phyloP scores from a whole-genome alignment of 1,139 yeast genomes.

The Taphrina deformans region DNA sequence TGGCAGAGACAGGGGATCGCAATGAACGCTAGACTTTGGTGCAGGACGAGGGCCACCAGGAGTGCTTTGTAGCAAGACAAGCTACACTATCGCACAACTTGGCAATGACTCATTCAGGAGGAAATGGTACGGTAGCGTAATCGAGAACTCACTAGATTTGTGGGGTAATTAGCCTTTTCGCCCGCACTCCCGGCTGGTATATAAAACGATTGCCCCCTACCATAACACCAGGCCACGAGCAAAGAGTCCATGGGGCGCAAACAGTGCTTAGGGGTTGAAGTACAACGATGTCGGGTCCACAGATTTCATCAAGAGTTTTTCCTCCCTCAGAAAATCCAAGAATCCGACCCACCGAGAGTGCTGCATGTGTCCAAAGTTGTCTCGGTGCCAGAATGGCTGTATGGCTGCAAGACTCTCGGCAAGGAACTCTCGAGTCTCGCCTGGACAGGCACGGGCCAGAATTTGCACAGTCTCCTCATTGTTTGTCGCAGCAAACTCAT shows the following conservation, averaged over 20 bases:
- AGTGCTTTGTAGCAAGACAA: too few species aligned
- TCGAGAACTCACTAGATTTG: too few species aligned
- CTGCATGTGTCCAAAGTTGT: conserved; percentile 6
- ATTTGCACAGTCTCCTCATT: conserved; percentile 2
- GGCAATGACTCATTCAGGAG: too few species aligned
- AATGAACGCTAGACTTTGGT: too few species aligned
- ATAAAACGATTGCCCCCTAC: too few species aligned
- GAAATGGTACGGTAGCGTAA: too few species aligned
- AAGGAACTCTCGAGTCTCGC: not conserved
- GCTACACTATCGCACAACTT: too few species aligned
- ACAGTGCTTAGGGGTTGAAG: not conserved
- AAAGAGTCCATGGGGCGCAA: not conserved
- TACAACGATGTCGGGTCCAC: not conserved
- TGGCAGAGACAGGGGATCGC: not conserved
- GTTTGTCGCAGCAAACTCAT: not conserved
- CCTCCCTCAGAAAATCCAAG: not conserved
- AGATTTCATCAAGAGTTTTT: not conserved
- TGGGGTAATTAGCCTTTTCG: too few species aligned
- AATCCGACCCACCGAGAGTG: conserved; percentile 3
- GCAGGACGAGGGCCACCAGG: too few species aligned
- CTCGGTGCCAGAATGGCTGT: conserved; percentile 1
- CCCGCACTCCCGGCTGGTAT: too few species aligned
- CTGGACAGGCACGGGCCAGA: conserved; percentile 5
- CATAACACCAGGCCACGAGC: too few species aligned
- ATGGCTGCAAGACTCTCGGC: not conserved